phyloP scores from a whole-genome alignment of 164 flowering plant genomes.

The Annona cherimola region DNA sequence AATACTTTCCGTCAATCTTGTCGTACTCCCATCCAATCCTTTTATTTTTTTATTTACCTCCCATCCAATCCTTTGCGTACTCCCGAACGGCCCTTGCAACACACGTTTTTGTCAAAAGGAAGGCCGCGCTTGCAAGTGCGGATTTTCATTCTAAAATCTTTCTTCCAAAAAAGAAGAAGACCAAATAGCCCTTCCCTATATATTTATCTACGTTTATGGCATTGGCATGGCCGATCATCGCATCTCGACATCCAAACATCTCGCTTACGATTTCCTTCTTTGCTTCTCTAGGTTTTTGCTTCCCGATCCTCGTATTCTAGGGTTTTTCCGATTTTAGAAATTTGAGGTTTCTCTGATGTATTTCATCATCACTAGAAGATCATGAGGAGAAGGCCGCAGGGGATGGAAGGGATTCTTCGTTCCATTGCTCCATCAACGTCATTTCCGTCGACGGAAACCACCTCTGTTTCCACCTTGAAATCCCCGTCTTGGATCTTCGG shows the following conservation, averaged over 20 bases:
- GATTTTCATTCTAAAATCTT: no score
- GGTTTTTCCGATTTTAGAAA: neutral
- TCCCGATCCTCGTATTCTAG: neutral
- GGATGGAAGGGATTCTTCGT: neutral
- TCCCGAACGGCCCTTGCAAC: no score
- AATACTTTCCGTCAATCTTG: no score
- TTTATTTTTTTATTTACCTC: no score
- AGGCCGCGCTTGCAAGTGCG: no score
- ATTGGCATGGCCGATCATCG: no score
- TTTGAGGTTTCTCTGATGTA: neutral
- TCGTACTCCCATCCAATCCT: no score
- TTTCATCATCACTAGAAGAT: neutral
- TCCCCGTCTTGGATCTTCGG: slow-evolving; percentile 35
- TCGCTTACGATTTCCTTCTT: neutral
- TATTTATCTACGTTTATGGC: no score
- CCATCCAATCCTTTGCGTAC: no score
- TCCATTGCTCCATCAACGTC: neutral
- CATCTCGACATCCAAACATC: neutral
- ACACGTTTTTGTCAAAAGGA: no score
- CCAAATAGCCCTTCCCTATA: no score
- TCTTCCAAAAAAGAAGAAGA: no score
- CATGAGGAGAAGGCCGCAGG: neutral
- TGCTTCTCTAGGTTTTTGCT: neutral
- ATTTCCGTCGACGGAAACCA: neutral
- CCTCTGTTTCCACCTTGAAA: slow-evolving; percentile 4